Evolutionary conservation across 305 asterid genomes (phyloP).

Genomic region (Fraxinus xanthoxyloides): DNA sequence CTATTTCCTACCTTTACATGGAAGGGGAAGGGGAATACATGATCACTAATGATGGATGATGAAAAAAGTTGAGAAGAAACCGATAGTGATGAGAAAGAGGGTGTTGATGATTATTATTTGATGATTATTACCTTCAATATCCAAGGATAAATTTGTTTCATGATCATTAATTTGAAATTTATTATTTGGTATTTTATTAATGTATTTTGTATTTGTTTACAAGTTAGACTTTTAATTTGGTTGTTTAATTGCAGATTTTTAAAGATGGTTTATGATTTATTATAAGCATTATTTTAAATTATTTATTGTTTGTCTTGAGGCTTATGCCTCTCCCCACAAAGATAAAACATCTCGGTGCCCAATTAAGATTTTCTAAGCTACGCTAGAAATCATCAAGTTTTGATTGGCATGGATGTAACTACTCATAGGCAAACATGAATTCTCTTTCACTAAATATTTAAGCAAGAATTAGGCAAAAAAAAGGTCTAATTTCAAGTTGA

Average conservation of each 20-base stretch:
- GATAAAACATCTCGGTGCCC: background rate
- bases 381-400: background rate
- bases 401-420: background rate
- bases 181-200: background rate
- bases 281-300: background rate
- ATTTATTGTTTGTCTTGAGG: background rate
- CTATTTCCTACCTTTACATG: background rate
- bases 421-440: background rate
- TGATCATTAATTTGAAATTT: background rate
- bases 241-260: background rate
- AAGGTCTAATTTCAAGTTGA: slow-evolving; percentile 13
- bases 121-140: background rate
- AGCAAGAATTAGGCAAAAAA: slow-evolving; percentile 8
- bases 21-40: background rate
- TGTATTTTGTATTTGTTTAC: background rate
- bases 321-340: background rate
- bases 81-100: background rate
- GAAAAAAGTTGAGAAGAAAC: background rate
- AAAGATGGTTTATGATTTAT: background rate
- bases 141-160: background rate
- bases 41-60: background rate
- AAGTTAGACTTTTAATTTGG: background rate
- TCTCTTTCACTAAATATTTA: background rate
- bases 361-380: background rate
- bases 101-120: background rate